Evolutionary conservation across 495 filamentous ascomycete genomes (phyloP), one percentile per base, ranked within the genome.

Genomic region (Talaromyces thailandensis): DNA sequence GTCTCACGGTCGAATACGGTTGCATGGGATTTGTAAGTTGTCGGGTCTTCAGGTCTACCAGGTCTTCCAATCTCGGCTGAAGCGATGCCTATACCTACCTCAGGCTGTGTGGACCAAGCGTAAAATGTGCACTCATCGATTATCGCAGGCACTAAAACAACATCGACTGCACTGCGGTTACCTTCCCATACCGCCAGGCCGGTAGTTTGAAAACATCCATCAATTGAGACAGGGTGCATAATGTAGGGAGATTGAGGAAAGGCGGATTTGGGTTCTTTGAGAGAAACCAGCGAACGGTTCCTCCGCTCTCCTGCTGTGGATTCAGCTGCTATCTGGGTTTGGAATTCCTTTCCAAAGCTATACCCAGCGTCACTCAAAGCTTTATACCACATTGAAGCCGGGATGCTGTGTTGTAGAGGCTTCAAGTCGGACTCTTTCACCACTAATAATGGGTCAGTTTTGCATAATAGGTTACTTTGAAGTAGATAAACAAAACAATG

Each of bases 321-420:
- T 35, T 69, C 59, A 21, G 67, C 28, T 8, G 53, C 28, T 1
- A 62, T 14, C 23, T 58, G 28, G 50, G 58, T 61, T 45, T 69
- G 62, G 31, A 69, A 70, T 4, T 25, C 23, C 6, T 65, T 63
- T 4, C 67, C 68, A 29, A 70, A 70, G n/a, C 45, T 40, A 21
- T 64, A 65, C 0, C 68, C 68, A n/a, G 58, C 60, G 7, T 68
- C 64, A n/a, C 16, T 26, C 66, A 62, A 45, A 5, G 66, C 66
- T 63, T 70, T 70, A 32, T 70, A 68, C 66, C 66, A 70, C 5
- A 65, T 1, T 2, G 4, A 18, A 8, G 43, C 64, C 1, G 61
- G 40, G 14, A 28, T 24, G 14, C 64, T 11, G 35, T 65, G 45
- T 43, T 43, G 57, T 9, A 66, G 55, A 11, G 63, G 66, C 5